A percentile compares a stretch with the other conserved stretches of the same genome.
Conservation (phyloP, 345 rosid species). For the Populus ilicifolia region DNA sequence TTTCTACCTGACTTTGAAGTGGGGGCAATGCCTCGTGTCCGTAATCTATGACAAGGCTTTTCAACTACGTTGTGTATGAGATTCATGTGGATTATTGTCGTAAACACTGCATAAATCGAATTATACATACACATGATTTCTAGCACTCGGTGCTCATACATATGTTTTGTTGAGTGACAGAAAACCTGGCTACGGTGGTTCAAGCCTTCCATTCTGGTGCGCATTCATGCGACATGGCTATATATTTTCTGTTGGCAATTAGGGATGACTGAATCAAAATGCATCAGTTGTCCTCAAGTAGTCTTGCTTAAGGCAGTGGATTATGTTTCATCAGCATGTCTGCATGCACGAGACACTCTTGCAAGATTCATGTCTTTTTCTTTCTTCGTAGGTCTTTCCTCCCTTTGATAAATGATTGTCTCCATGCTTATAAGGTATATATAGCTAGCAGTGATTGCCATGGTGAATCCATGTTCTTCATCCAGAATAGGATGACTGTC, state of each 20-base stretch:
- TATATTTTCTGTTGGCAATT: background rate
- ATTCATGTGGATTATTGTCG: background rate
- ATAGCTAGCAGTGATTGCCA: background rate
- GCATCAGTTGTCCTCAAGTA: background rate
- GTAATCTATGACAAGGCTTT: background rate
- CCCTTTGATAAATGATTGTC: background rate
- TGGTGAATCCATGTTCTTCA: background rate
- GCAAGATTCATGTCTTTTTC: background rate
- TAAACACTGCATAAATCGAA: background rate
- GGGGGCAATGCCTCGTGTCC: background rate
- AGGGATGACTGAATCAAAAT: background rate
- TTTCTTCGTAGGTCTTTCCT: background rate
- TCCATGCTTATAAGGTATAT: background rate
- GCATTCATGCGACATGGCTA: background rate
- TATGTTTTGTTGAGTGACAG: background rate
- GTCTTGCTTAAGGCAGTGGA: background rate
- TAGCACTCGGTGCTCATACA: background rate
- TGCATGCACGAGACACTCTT: background rate
- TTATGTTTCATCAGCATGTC: background rate
- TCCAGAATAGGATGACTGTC: no score
- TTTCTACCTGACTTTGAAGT: no score
- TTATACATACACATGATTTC: background rate
- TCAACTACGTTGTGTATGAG: background rate
- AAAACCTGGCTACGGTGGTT: background rate
- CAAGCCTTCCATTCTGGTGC: background rate